Evolutionary conservation across 1,139 yeast species (phyloP), one percentile per base, ranked within the genome.

Genomic region (Scheffersomyces segobiensis): DNA sequence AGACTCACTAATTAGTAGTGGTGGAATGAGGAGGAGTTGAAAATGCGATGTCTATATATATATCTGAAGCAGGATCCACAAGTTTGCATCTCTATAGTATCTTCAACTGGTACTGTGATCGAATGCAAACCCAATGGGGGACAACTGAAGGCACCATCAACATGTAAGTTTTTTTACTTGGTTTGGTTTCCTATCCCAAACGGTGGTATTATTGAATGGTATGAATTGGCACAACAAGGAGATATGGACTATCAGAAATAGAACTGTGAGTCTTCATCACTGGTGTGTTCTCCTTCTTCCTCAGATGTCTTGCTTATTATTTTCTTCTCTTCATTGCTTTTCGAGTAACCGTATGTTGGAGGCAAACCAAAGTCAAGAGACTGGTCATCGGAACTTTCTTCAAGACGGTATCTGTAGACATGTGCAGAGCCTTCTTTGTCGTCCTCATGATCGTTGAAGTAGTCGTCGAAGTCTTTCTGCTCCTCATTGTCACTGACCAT

Each of bases 401-500:
- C 42, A 32, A 32, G 42, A 32, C 42, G 42, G 42, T 32, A 32
- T 32, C 42, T 32, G 42, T 32, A 32, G 17, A 32, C 42, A 21
- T 8, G 50, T 20, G 50, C n/a, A 48, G 50, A 21, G 3, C 20
- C 19, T 6, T 48, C 50, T 0, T 48, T n/a, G 8, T 19, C 50
- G 12, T n/a, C 14, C 21, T 42, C 52, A 12, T 32, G n/a, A 5
- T 52, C 50, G 52, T 53, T 57, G 19, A 20, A 46, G 39, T 52
- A 55, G 8, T 55, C 53, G 2, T 55, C 59, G 7, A 51, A 56
- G 4, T 63, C 59, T 14, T 56, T 57, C 5, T 61, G 65, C 10
- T 67, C 68, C 55, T 71, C 75, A 21, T 57, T 65, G n/a, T 71
- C 75, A 1, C 76, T 71, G 3, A 70, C 73, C 50, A 65, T 63